Evolutionary conservation across 768 basidiomycete species (phyloP).

Genomic region (Suillus alpinus): DNA sequence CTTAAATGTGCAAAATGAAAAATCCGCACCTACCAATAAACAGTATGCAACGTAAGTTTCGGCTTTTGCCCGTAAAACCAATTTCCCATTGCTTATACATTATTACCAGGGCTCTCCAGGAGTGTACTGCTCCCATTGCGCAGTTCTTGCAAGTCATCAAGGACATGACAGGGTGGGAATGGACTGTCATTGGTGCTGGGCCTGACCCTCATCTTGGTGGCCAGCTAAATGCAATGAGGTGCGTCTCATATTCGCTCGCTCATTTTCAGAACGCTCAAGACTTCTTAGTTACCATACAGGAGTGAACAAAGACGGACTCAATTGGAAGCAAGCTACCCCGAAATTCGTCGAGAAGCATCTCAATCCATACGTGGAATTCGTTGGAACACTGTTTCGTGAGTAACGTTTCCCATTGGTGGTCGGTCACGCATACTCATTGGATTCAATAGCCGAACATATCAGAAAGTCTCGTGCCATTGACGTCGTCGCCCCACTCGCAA

Average conservation of each 20-base stretch:
- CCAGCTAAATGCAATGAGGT: background rate
- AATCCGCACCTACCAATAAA: no score
- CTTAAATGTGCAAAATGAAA: no score
- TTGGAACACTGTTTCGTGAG: background rate
- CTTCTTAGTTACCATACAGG: background rate
- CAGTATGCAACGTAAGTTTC: no score
- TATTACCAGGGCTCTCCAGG: background rate
- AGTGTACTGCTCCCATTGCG: background rate
- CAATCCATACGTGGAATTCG: background rate
- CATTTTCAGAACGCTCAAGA: background rate
- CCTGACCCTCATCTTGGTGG: background rate
- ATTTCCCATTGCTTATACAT: background rate
- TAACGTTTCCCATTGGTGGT: background rate
- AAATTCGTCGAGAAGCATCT: background rate
- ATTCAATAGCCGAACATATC: background rate
- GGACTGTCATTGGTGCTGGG: background rate
- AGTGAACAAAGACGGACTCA: background rate
- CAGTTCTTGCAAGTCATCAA: background rate
- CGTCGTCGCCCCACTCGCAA: background rate
- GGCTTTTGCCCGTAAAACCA: background rate
- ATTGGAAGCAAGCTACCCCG: background rate
- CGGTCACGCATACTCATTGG: background rate
- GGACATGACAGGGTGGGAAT: background rate
- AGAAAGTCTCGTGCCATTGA: background rate
- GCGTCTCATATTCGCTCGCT: background rate